Percentiles rank a stretch among this genome's conserved stretches.
phyloP scores from a whole-genome alignment of 2,329 filamentous ascomycete genomes.

The Colletotrichum echinochloae region DNA sequence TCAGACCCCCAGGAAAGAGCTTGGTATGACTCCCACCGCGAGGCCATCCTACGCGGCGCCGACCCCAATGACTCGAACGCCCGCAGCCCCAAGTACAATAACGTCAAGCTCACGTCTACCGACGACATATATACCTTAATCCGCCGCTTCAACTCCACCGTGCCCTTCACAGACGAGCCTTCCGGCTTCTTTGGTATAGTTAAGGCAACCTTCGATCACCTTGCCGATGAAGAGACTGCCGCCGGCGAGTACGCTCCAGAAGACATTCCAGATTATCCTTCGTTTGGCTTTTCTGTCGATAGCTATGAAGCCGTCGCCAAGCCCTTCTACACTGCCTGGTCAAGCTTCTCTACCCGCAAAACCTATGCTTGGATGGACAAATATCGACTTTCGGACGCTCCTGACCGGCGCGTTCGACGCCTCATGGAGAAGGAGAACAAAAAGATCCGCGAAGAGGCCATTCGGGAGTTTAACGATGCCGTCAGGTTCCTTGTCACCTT shows the following conservation, averaged over 20 bases:
- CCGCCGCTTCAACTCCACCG: slow-evolving; percentile 80
- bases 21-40: slow-evolving; percentile 97
- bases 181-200: slow-evolving; percentile 88
- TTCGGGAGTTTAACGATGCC: slow-evolving; percentile 91
- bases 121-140: slow-evolving; percentile 84
- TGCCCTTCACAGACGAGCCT: slow-evolving; percentile 84
- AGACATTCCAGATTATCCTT: slow-evolving; percentile 76
- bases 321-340: slow-evolving; percentile 85
- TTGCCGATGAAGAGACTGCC: slow-evolving; percentile 83
- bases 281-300: slow-evolving; percentile 84
- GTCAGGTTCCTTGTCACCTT: slow-evolving; percentile 89
- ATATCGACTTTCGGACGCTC: slow-evolving; percentile 85
- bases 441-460: slow-evolving; percentile 82
- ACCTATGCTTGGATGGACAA: slow-evolving; percentile 90
- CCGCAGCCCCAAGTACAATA: slow-evolving; percentile 71
- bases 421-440: slow-evolving; percentile 97
- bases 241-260: slow-evolving; percentile 77
- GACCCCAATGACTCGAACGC: slow-evolving; percentile 59
- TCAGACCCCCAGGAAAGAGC: slow-evolving; percentile 95
- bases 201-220: slow-evolving; percentile 79
- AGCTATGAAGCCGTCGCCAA: slow-evolving; percentile 81
- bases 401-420: slow-evolving; percentile 84
- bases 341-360: slow-evolving; percentile 84
- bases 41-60: slow-evolving; percentile 80
- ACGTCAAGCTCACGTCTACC: slow-evolving; percentile 81